phyloP scores from a whole-genome alignment of 352 stramenopile genomes.

The Globisporangium barbulae region DNA sequence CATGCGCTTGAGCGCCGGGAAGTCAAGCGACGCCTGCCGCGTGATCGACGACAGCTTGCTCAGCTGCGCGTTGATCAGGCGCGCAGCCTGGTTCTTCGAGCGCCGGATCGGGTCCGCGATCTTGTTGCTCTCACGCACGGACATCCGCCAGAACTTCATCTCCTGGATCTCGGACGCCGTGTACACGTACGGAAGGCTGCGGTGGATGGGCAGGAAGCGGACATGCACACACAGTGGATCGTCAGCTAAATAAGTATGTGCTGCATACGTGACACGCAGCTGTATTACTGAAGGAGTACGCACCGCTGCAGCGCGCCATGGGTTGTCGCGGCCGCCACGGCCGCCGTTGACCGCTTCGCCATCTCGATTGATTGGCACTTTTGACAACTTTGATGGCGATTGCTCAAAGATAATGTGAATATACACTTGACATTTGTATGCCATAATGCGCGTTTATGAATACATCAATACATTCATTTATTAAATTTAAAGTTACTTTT shows the following conservation, averaged over 20 bases:
- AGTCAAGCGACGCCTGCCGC: conserved; percentile 64
- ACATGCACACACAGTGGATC: background rate
- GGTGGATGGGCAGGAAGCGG: background rate
- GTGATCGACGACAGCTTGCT: conserved; percentile 71
- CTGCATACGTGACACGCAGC: background rate
- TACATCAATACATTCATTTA: too few species aligned
- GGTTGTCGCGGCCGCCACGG: conserved; percentile 30
- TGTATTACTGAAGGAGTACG: background rate
- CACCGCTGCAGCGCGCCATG: conserved; percentile 73
- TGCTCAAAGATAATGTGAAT: background rate
- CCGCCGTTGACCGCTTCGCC: conserved; percentile 17
- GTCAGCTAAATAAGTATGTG: background rate
- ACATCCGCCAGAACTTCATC: conserved; percentile 84
- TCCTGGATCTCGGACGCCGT: conserved; percentile 81
- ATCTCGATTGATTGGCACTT: background rate
- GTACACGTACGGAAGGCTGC: conserved; percentile 74
- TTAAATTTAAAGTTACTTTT: too few species aligned
- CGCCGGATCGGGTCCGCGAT: conserved; percentile 78
- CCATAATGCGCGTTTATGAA: background rate
- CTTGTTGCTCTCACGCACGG: conserved; percentile 70
- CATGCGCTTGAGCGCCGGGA: conserved; percentile 72
- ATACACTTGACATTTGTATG: background rate
- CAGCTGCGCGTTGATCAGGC: conserved; percentile 80
- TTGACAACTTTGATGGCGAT: background rate
- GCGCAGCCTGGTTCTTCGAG: conserved; percentile 77